Conservation (phyloP, 2,329 filamentous ascomycete species). For the Aspergillus sp. region DNA sequence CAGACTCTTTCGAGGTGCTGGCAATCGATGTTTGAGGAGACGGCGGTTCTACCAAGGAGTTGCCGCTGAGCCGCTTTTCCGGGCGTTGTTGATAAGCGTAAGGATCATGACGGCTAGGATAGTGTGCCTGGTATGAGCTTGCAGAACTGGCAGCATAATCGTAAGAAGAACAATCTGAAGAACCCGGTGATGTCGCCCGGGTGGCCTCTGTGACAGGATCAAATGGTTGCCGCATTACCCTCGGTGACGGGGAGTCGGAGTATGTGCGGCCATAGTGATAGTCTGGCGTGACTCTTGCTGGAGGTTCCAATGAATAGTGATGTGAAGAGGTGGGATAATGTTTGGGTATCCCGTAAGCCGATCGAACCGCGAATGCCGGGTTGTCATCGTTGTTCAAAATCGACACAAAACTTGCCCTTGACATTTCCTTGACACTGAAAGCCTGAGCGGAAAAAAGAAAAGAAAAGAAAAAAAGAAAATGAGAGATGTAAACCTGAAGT, state of each 20-base stretch:
- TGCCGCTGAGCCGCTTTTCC: constrained; percentile 25
- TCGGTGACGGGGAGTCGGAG: constrained; percentile 29
- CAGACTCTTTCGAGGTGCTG: constrained; percentile 23
- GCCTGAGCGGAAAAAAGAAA: constrained; percentile 6
- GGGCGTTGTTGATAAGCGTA: constrained; percentile 24
- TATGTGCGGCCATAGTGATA: constrained; percentile 21
- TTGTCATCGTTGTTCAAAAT: constrained; percentile 50
- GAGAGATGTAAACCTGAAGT: background rate
- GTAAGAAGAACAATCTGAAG: constrained; percentile 35
- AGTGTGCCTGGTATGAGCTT: constrained; percentile 28
- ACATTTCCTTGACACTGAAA: constrained; percentile 25
- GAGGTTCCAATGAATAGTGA: constrained; percentile 21
- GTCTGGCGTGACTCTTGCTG: constrained; percentile 18
- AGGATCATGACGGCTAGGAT: constrained; percentile 26
- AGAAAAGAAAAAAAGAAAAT: background rate
- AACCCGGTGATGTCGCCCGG: constrained; percentile 31
- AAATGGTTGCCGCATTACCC: constrained; percentile 22
- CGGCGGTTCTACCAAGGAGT: constrained; percentile 25
- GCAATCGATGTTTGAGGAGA: constrained; percentile 28
- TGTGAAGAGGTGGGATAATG: constrained; percentile 24
- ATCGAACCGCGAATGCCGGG: constrained; percentile 46
- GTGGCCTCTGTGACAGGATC: constrained; percentile 26
- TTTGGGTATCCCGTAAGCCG: constrained; percentile 24
- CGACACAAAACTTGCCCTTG: constrained; percentile 40
- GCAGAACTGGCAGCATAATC: constrained; percentile 28